Evolutionary conservation across 2,329 filamentous ascomycete genomes (phyloP).

Genomic region (Exophiala lecanii-corni): DNA sequence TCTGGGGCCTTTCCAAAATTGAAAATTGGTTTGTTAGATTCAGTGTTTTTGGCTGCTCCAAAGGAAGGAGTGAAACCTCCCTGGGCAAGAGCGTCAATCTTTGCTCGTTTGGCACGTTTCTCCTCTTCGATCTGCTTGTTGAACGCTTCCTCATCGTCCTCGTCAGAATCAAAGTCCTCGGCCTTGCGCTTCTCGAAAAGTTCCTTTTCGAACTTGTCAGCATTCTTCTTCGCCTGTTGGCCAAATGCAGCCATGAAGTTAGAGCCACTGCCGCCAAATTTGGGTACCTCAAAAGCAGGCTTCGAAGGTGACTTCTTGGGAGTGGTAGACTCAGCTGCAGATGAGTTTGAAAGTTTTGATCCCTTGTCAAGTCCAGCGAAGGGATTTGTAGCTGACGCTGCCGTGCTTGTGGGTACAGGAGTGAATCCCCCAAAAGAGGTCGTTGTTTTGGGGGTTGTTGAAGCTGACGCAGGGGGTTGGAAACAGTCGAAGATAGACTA

Average conservation of each 20-base stretch:
- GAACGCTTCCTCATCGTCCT: slow-evolving; percentile 48
- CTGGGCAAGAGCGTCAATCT: slow-evolving; percentile 36
- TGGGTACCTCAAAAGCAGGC: slow-evolving; percentile 29
- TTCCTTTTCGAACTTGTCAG: slow-evolving; percentile 39
- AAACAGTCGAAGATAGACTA: no score
- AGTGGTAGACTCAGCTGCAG: slow-evolving; percentile 21
- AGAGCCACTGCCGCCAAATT: slow-evolving; percentile 30
- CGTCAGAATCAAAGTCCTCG: slow-evolving; percentile 49
- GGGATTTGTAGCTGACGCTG: slow-evolving; percentile 1
- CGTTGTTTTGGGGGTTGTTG: slow-evolving; percentile 2
- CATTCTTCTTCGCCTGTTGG: slow-evolving; percentile 30
- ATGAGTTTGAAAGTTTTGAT: slow-evolving; percentile 11
- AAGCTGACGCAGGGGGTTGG: no score
- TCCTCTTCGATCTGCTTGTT: slow-evolving; percentile 43
- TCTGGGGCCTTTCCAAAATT: slow-evolving; percentile 29
- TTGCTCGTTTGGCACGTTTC: slow-evolving; percentile 42
- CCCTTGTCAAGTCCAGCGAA: slow-evolving; percentile 7
- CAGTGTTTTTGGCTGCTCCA: slow-evolving; percentile 7
- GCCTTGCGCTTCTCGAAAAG: slow-evolving; percentile 46
- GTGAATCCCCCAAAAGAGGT: neutral
- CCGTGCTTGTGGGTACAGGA: neutral
- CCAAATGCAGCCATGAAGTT: slow-evolving; percentile 43
- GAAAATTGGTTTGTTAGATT: slow-evolving; percentile 22
- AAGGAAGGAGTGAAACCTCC: slow-evolving; percentile 27
- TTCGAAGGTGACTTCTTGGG: slow-evolving; percentile 23